Percentiles rank a stretch among this genome's conserved stretches.
phyloP scores from a whole-genome alignment of 176 grass and related monocot genomes.

The Oryza brachyantha region DNA sequence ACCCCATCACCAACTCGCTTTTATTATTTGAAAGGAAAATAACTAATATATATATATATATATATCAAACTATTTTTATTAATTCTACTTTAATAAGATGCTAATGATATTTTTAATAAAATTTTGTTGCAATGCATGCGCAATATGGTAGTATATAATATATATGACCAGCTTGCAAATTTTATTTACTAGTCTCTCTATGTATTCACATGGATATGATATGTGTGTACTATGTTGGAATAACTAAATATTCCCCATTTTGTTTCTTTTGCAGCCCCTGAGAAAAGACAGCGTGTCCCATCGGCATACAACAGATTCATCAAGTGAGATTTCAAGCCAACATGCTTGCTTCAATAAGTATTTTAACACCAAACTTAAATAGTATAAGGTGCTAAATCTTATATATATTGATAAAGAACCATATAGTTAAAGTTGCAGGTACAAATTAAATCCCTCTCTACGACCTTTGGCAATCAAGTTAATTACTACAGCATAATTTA shows the following conservation, averaged over 20 bases:
- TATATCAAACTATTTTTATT: too few relatives aligned
- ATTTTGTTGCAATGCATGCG: too few relatives aligned
- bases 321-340: constrained; percentile 55
- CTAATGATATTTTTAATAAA: too few relatives aligned
- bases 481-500: not conserved
- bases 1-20: too few relatives aligned
- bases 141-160: too few relatives aligned
- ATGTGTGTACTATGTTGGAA: not conserved
- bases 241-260: not conserved
- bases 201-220: not conserved
- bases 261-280: constrained; percentile 48
- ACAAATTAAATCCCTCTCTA: not conserved
- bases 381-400: not conserved
- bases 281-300: constrained; percentile 88
- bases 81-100: too few relatives aligned
- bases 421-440: not conserved
- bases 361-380: not conserved
- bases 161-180: not conserved
- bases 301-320: constrained; percentile 96
- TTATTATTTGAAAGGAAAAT: too few relatives aligned
- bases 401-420: not conserved
- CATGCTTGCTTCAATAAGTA: not conserved
- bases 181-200: not conserved
- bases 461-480: not conserved
- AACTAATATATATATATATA: too few relatives aligned